A percentile compares a stretch with the other conserved stretches of the same genome.
Evolutionary conservation across 2,329 filamentous ascomycete genomes (phyloP).

Genomic region (Plectosphaerella sp.): DNA sequence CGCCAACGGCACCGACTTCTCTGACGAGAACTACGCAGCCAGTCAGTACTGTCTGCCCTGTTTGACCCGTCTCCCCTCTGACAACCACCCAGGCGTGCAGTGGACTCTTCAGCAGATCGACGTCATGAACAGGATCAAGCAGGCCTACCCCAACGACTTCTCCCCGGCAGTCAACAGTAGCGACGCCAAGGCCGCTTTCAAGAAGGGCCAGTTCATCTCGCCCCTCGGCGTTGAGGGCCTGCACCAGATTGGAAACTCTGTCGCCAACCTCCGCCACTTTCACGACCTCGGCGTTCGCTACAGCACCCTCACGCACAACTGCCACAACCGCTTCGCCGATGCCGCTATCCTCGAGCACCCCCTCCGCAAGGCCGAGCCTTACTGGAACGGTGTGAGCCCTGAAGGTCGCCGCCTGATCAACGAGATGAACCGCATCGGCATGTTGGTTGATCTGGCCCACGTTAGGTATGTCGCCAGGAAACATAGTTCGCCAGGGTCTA

Average conservation of each 20-base stretch:
- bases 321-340: slow-evolving; percentile 86
- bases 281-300: slow-evolving; percentile 79
- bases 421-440: slow-evolving; percentile 93
- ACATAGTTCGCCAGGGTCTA: not conserved
- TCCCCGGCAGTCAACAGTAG: slow-evolving; percentile 58
- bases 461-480: slow-evolving; percentile 29
- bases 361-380: slow-evolving; percentile 45
- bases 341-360: slow-evolving; percentile 64
- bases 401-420: slow-evolving; percentile 64
- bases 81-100: slow-evolving; percentile 46
- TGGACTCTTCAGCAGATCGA: slow-evolving; percentile 74
- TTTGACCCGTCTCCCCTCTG: too few species aligned
- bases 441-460: slow-evolving; percentile 90
- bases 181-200: slow-evolving; percentile 59
- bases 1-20: slow-evolving; percentile 65
- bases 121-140: slow-evolving; percentile 59
- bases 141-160: slow-evolving; percentile 64
- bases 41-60: slow-evolving; percentile 39
- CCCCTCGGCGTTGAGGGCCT: slow-evolving; percentile 81
- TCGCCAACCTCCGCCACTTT: slow-evolving; percentile 70
- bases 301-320: slow-evolving; percentile 87
- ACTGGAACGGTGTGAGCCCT: slow-evolving; percentile 69
- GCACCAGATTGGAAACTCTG: slow-evolving; percentile 87
- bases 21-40: slow-evolving; percentile 63
- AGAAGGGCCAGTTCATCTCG: slow-evolving; percentile 63